Evolutionary conservation across 768 basidiomycete species (phyloP).

Genomic region (Leucocoprinus sp.): DNA sequence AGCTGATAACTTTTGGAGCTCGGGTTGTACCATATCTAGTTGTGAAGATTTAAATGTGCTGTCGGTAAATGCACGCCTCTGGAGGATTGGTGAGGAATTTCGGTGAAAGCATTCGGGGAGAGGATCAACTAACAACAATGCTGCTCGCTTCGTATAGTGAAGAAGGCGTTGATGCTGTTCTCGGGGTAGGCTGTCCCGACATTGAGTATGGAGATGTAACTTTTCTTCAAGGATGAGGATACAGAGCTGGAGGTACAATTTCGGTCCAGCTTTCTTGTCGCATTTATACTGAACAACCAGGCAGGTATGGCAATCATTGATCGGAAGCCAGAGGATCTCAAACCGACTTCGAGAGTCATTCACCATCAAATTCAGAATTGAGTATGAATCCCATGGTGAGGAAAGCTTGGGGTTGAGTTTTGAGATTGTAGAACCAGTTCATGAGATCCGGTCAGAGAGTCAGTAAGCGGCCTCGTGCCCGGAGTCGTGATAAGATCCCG

Average conservation of each 20-base stretch:
- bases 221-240: background rate
- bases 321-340: slow-evolving; percentile 20
- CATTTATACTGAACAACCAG: slow-evolving; percentile 24
- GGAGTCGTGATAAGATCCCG: slow-evolving; percentile 4
- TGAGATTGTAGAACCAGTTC: slow-evolving; percentile 5
- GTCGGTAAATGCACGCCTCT: slow-evolving; percentile 21
- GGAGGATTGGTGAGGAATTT: background rate
- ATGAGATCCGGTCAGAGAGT: slow-evolving; percentile 3
- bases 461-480: slow-evolving; percentile 5
- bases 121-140: background rate
- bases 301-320: slow-evolving; percentile 16
- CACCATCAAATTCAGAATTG: background rate
- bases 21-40: slow-evolving; percentile 18
- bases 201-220: background rate
- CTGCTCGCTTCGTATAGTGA: background rate
- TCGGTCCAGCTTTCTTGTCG: slow-evolving; percentile 3
- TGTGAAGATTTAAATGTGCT: slow-evolving; percentile 22
- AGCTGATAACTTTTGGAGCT: slow-evolving; percentile 36
- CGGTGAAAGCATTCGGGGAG: background rate
- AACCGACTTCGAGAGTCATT: slow-evolving; percentile 15
- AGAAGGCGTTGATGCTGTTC: background rate
- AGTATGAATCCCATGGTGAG: slow-evolving; percentile 3
- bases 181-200: background rate
- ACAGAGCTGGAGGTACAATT: background rate
- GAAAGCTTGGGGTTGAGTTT: slow-evolving; percentile 7